Base-by-base conservation (phyloP, 768 basidiomycete genomes). In the Auriscalpium microsporum region DNA sequence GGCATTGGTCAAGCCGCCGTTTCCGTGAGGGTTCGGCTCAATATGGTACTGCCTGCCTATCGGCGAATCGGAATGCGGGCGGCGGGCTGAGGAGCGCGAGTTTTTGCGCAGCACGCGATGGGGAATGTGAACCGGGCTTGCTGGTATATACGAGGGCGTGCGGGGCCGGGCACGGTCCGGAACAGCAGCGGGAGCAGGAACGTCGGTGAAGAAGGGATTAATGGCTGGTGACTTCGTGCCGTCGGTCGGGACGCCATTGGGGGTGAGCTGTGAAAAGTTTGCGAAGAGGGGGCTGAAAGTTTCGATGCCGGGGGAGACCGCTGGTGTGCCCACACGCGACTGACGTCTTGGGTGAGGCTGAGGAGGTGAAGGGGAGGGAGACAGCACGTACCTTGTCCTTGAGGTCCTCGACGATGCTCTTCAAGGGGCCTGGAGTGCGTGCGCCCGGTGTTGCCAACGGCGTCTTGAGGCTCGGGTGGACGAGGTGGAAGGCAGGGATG, bases 1-100 rank as follows among this genome's bases (percentile, higher is more conserved):
- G 17, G 90, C 90, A 59, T 94, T 94, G 65, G 86, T 86, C 50
- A 93, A 74, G 10, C 90, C 90, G 14, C 88, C 88, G 61, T 93
- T 93, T 62, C 86, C 83, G 60, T 86, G 87, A 0, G 81, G 75
- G 63, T 90, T 91, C n/a, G 73, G 71, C 10, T 76, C 75, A 36
- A 79, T 68, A 55, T 80, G 74, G 72, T 72, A 81, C 8, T 71
- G 63, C 23, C 64, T 62, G 58, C 62, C 63, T 45, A 54, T 10
- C 58, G 63, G 50, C 0, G 63, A 54, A 16, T 61, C 62, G 13
- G 71, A 79, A 34, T 75, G 63, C 16, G 70, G 73, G 28, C 78
- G 76, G 36, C 78, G 75, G 7, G 78, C 79, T 9, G 75, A 74
- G 3, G 84, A 84, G 42, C 82, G 75, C 8, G 73, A 65, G 11